Base-by-base conservation (phyloP, 768 basidiomycete species). In the Russula foetens region DNA sequence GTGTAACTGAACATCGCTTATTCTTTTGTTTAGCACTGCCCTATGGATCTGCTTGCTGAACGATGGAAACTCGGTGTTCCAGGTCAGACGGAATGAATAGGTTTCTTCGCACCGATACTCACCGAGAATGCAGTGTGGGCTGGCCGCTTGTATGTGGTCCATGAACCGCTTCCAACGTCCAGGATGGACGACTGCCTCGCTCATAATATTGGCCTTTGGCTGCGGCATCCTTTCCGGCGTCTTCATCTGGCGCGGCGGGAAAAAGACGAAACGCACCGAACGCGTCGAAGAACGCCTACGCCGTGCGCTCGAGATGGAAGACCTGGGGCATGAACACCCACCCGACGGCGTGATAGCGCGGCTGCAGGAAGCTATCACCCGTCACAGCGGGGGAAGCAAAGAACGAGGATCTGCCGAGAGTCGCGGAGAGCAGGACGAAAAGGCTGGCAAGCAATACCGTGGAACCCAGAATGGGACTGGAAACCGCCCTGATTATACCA, bases 61-160 rank as follows among this genome's bases (percentile, higher is more conserved):
- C 65, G 86, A 88, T 66, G 81, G 84, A 41, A 93, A 93, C 71
- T 90, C 89, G 0, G 70, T 90, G 60, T 93, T 92, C 70, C 92
- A 92, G 73, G 85, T 83, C 53, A 39, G 54, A 29, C 64, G 67
- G 61, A 56, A 19, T 49, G 23, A 14, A 33, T 53, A 21, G 24
- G 7, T 6, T 31, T 44, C 3, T 12, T 53, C 49, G 33, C n/a
- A 44, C 58, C 24, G 53, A 23, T 58, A 35, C 66, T 66, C 0
- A 59, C 53, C 33, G 44, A 23, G 35, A 33, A 44, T 44, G 2
- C 60, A 86, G 81, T 76, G 81, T 49, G 77, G 86, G 21, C 73
- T 91, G 7, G 88, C 89, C 66, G 85, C 81, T 11, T 82, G 79
- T 47, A 91, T 92, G 89, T 92, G 90, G 91, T 79, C 84, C 8